Base-by-base conservation (phyloP, 1,284 basidiomycete genomes). In the Microstroma glucosiphilum region DNA sequence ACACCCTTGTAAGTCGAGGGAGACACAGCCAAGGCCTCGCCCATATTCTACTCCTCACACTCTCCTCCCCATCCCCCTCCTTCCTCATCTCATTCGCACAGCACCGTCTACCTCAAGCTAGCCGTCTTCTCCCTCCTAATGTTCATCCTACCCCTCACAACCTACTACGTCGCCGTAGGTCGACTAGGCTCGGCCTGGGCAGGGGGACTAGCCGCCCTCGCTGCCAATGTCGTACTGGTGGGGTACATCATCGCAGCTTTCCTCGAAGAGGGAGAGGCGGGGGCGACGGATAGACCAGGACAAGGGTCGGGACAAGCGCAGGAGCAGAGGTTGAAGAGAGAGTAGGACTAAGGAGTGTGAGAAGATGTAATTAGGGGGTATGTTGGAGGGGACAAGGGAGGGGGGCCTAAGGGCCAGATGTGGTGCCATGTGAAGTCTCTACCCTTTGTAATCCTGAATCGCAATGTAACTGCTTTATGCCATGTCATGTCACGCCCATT, bases 161-260 rank as follows among this genome's bases (percentile, higher is more conserved):
- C 76, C 0, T 78, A 72, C 57, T 79, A 66, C 57, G 55, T 48
- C 67, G 6, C 71, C 64, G 40, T 64, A 76, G 7, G 58, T 49
- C 11, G 75, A 73, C 72, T 53, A 60, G 72, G 59, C 12, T 40
- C 4, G 12, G 17, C 40, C 26, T 42, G 19, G 30, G 74, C 77
- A 1, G 77, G 77, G 1, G 77, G 75, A 13, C 55, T 78, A 19
- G 77, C 77, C 2, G 77, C 77, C 6, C n/a, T 78, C 1, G 70
- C 77, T 7, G 77, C 64, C 7, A 79, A 79, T 60, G 17, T 79
- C n/a, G 75, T 79, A 0, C 60, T 79, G 13, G 65, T 69, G 1
- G 72, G 67, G 6, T 79, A 79, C 61, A 67, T 79, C 13, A 64
- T 77, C 2, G 65, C 67, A 0, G 76, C 76, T 9, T 79, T 77